Evolutionary conservation across 176 grass and related monocot genomes (phyloP).

Genomic region (barley (Hordeum vulgare)): MorexV3_pseudomolecules_assembly NC_058524.1:8169040-8169539

Average conservation of each 20-base stretch:
- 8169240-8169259: conserved; percentile 80
- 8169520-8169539: conserved; percentile 71
- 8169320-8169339: conserved; percentile 60
- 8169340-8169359: conserved; percentile 67
- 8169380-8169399: conserved; percentile 75
- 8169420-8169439: conserved; percentile 80
- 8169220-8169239: conserved; percentile 61
- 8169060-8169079: not conserved
- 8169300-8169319: conserved; percentile 58
- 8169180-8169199: not conserved
- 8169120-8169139: not conserved
- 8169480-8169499: conserved; percentile 75
- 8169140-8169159: not conserved
- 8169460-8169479: conserved; percentile 76
- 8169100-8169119: not conserved
- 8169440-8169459: conserved; percentile 56
- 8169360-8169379: conserved; percentile 61
- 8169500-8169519: conserved; percentile 92
- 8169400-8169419: conserved; percentile 86
- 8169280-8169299: conserved; percentile 83
- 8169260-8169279: conserved; percentile 86
- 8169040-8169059: not conserved
- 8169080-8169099: not conserved
- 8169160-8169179: not conserved
- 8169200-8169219: too few relatives aligned